phyloP scores from a whole-genome alignment of 768 basidiomycete genomes.

The Floccularia luteovirens region DNA sequence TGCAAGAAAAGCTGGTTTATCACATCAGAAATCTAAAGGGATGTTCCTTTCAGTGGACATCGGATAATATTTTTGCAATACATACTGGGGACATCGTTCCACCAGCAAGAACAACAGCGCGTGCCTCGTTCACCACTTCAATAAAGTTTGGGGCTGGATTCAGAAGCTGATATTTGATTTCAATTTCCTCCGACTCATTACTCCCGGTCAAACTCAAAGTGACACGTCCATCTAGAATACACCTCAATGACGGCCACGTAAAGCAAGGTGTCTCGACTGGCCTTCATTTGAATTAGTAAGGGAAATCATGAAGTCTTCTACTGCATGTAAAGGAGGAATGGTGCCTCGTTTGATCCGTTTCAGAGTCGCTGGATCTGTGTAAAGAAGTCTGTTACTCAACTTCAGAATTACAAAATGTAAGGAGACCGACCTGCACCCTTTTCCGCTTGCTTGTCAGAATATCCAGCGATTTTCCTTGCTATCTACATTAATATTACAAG shows the following conservation, averaged over 20 bases:
- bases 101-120: constrained; percentile 87
- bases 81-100: constrained; percentile 98
- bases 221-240: constrained; percentile 63
- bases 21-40: constrained; percentile 79
- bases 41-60: background rate
- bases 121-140: constrained; percentile 74
- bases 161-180: constrained; percentile 85
- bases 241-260: background rate
- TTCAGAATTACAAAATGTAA: background rate
- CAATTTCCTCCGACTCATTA: constrained; percentile 36
- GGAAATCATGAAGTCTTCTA: constrained; percentile 74
- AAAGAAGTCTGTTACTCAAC: background rate
- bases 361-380: constrained; percentile 11
- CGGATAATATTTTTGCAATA: constrained; percentile 4
- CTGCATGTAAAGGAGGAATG: constrained; percentile 70
- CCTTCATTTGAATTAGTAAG: constrained; percentile 77
- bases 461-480: constrained; percentile 79
- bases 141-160: constrained; percentile 86
- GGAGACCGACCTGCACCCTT: constrained; percentile 22
- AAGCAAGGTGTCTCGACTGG: constrained; percentile 13
- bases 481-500: constrained; percentile 30
- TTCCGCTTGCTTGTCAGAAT: constrained; percentile 55
- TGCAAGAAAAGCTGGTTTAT: constrained; percentile 70
- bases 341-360: constrained; percentile 23
- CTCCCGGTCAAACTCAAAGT: constrained; percentile 42